These are phyloP conservation scores for Cyberlindnera mississippiensis DNA, from an alignment of 805 yeast genomes.

Conservation along the genomic window DNA sequence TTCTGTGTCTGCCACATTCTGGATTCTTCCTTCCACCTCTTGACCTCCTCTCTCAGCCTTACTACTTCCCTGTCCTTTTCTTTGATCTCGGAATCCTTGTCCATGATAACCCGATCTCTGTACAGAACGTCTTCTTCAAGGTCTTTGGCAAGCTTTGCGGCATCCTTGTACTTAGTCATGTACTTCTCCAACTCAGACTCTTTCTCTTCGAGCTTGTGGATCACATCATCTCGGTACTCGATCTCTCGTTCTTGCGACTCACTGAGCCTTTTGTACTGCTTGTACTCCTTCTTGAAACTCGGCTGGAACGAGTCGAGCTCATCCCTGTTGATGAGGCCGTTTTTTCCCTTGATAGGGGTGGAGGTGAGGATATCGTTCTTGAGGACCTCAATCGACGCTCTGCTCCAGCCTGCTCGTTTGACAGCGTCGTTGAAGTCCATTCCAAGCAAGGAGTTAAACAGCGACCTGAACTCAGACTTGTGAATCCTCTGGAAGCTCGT, in stretches of 20 bases:
- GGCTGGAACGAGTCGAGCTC: conserved; percentile 13
- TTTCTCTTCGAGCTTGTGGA: conserved; percentile 18
- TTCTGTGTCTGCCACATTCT: conserved; percentile 12
- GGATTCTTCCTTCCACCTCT: conserved; percentile 7
- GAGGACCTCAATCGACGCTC: conserved; percentile 5
- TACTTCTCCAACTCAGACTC: conserved; percentile 9
- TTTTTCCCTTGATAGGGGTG: conserved; percentile 7
- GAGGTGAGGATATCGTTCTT: conserved; percentile 5
- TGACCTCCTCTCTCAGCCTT: conserved; percentile 10
- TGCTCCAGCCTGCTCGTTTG: conserved; percentile 16
- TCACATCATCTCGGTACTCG: conserved; percentile 23
- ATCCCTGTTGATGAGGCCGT: not conserved
- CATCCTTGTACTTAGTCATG: conserved; percentile 7
- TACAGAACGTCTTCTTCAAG: conserved; percentile 25
- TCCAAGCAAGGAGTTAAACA: conserved; percentile 32
- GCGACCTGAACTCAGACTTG: conserved; percentile 30
- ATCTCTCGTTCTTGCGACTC: conserved; percentile 26
- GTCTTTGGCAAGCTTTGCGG: conserved; percentile 4
- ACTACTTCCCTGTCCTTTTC: conserved; percentile 7
- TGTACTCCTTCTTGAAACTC: conserved; percentile 21
- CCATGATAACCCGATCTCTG: conserved; percentile 22
- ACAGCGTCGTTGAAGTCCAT: conserved; percentile 29
- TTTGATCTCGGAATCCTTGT: conserved; percentile 13
- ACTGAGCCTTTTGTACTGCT: conserved; percentile 18
- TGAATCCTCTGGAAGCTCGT: conserved; percentile 30